These are phyloP conservation scores for Phytopythium mirpurense DNA, from an alignment of 352 stramenopile species.

Conservation along the genomic window DNA sequence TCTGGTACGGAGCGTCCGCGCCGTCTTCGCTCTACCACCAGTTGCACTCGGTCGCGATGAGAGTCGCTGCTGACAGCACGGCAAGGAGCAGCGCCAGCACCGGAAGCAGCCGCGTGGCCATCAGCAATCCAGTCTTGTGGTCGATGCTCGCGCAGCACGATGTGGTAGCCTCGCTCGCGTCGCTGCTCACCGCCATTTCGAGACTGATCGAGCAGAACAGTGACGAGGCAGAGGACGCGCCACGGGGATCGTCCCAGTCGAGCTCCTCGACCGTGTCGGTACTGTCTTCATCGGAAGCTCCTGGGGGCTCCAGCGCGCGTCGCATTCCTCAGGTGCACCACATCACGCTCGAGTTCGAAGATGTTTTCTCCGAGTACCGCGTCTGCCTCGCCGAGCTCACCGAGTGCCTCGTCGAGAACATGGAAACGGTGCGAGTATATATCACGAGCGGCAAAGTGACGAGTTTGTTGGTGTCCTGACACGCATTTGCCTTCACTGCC, in stretches of 20 bases:
- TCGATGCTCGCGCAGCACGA: conserved; percentile 47
- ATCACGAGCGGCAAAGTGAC: too few species aligned
- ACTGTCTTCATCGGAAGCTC: conserved; percentile 11
- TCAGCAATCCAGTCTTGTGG: conserved; percentile 18
- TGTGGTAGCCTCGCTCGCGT: conserved; percentile 25
- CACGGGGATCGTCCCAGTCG: background rate
- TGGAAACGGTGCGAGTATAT: conserved; percentile 31
- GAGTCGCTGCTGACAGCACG: background rate
- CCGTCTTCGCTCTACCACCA: conserved; percentile 2
- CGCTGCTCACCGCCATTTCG: conserved; percentile 24
- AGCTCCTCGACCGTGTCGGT: too few species aligned
- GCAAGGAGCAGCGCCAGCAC: conserved; percentile 8
- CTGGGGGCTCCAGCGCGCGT: background rate
- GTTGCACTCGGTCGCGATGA: background rate
- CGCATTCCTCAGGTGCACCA: conserved; percentile 40
- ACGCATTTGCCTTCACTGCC: background rate
- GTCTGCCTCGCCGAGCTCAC: conserved; percentile 46
- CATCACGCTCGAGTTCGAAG: conserved; percentile 50
- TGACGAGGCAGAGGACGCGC: background rate
- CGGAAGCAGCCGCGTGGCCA: conserved; percentile 3
- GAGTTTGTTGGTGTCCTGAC: background rate
- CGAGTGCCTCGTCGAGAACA: conserved; percentile 44
- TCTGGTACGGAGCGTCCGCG: conserved; percentile 23
- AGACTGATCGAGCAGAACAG: conserved; percentile 43
- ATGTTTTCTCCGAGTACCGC: conserved; percentile 40